Evolutionary conservation across 768 basidiomycete genomes (phyloP), one percentile per base, ranked within the genome.

Genomic region (Termitomyces sp.): DNA sequence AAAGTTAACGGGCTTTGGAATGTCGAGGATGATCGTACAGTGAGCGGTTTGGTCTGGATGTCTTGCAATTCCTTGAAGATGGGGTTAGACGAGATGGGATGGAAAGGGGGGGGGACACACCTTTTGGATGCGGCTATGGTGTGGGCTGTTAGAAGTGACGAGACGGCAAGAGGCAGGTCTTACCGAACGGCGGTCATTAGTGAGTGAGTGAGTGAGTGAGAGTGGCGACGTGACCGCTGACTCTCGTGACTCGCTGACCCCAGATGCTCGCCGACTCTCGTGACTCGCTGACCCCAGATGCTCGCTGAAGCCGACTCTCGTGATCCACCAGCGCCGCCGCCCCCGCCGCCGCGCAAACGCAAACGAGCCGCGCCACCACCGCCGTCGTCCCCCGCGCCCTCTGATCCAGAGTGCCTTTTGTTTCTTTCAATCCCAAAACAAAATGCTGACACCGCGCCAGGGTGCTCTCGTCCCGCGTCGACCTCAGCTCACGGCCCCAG

Each of bases 61-160:
- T 86, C 83, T 55, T 62, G 71, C 41, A 92, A 69, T 77, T 93
- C 91, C 91, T 93, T 59, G 29, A 45, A 27, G 44, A 53, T 34
- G 41, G 61, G 42, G 42, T 53, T 27, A 23, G 38, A 7, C 29
- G 29, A 7, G 42, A 49, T 42, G 53, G 23, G 19, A 43, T 27
- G 27, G 41, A 17, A 3, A 0, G 23, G 38, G 44, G n/a, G 40
- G 23, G 32, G 34, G 44, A 42, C 37, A 38, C 63, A 89, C 90
- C 77, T 85, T 89, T 65, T 89, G 87, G 27, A 92, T 86, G 49
- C 90, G 88, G 59, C 90, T 90, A 10, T 34, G 59, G 50, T 53
- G 37, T 38, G 4, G 19, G 29, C 16, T 25, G 11, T 35, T 12
- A 32, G 12, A 21, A 48, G 44, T 62, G 76, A 76, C 77, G 71